A percentile compares a stretch with the other conserved stretches of the same genome.
These are phyloP conservation scores for Medicago truncatula DNA, from an alignment of 306 rosid genomes.

Conservation along the genomic window DNA sequence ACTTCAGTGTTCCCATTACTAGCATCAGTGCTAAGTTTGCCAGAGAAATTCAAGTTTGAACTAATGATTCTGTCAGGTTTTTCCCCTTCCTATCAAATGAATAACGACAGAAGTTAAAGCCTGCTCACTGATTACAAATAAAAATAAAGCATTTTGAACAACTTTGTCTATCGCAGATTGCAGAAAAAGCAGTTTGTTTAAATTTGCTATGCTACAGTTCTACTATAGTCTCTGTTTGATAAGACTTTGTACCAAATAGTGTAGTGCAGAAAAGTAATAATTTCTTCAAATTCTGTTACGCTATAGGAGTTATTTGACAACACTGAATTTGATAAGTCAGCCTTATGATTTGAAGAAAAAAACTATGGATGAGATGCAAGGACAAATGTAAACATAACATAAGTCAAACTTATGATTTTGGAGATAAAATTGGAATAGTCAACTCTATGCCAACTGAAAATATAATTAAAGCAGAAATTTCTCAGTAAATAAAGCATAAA, in stretches of 20 bases:
- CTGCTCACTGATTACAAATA: conserved; percentile 5
- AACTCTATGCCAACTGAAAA: conserved; percentile 5
- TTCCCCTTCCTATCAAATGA: conserved; percentile 82
- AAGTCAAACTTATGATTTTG: conserved; percentile 15
- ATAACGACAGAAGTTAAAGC: conserved; percentile 34
- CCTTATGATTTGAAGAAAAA: conserved; percentile 20
- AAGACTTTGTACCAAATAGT: no score
- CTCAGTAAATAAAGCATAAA: conserved; percentile 30
- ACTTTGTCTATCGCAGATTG: no score
- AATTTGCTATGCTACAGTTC: no score
- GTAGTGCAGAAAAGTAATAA: no score
- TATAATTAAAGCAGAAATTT: conserved; percentile 23
- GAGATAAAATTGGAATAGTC: conserved; percentile 4
- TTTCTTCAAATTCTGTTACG: no score
- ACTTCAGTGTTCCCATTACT: conserved; percentile 96
- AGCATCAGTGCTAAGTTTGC: conserved; percentile 78
- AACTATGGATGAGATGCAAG: not conserved
- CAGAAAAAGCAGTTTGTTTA: no score
- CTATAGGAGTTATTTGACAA: no score
- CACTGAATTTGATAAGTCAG: not conserved
- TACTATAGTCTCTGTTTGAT: no score
- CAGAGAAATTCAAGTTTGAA: conserved; percentile 88
- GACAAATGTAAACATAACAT: conserved; percentile 4
- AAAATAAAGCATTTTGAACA: conserved; percentile 2
- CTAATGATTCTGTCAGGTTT: conserved; percentile 90